These are phyloP conservation scores for Coniosporium apollinis DNA, from an alignment of 495 filamentous ascomycete species.

Conservation along the genomic window DNA sequence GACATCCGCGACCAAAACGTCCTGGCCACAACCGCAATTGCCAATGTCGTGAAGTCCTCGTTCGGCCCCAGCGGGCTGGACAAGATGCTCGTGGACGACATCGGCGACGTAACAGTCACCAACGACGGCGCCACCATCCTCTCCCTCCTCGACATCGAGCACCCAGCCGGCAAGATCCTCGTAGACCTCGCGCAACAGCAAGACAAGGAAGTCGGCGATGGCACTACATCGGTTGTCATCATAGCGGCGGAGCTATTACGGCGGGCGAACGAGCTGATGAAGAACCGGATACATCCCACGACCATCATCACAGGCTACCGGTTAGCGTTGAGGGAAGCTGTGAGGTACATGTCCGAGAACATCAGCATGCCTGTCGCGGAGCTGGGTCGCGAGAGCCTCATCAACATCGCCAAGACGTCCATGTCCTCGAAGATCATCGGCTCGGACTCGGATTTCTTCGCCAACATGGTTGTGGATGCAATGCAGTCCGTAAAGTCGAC, in stretches of 20 bases:
- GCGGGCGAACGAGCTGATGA: conserved; percentile 94
- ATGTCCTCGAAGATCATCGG: conserved; percentile 99
- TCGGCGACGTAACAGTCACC: conserved; percentile 97
- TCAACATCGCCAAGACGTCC: conserved; percentile 95
- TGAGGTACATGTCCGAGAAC: conserved; percentile 98
- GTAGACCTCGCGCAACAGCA: conserved; percentile 97
- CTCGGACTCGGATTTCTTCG: conserved; percentile 88
- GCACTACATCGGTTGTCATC: conserved; percentile 92
- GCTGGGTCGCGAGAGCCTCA: conserved; percentile 70
- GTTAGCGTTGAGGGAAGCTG: conserved; percentile 84
- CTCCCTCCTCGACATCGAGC: conserved; percentile 84
- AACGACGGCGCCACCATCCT: conserved; percentile 98
- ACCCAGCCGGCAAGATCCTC: conserved; percentile 95
- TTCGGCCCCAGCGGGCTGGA: conserved; percentile 94
- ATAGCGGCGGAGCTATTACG: conserved; percentile 92
- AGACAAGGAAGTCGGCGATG: conserved; percentile 95
- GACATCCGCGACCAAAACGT: conserved; percentile 98
- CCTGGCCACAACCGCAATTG: conserved; percentile 86
- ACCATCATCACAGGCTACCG: conserved; percentile 98
- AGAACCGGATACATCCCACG: conserved; percentile 98
- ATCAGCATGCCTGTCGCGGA: conserved; percentile 87
- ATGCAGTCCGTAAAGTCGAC: conserved; percentile 88
- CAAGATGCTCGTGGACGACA: conserved; percentile 99
- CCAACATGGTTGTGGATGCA: conserved; percentile 91
- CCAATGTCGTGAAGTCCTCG: conserved; percentile 97